A percentile compares a stretch with the other conserved stretches of the same genome.
Evolutionary conservation across 1,284 basidiomycete genomes (phyloP).

Genomic region (Dichomitus squalens): DNA sequence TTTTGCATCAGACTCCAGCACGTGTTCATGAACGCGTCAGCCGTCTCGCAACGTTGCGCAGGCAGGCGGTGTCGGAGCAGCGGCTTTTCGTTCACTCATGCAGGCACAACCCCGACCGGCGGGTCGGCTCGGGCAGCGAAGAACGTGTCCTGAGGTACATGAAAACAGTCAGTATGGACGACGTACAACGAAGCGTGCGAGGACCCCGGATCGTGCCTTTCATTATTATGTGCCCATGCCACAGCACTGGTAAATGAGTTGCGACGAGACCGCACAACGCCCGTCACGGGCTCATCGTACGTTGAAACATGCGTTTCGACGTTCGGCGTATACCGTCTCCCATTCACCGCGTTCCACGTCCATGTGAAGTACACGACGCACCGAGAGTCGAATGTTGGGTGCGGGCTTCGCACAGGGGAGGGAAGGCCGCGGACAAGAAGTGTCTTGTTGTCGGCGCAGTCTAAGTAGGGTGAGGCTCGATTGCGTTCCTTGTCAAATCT

Average conservation of each 20-base stretch:
- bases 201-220: conserved; percentile 19
- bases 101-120: conserved; percentile 4
- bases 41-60: conserved; percentile 11
- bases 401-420: conserved; percentile 6
- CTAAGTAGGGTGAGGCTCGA: conserved; percentile 11
- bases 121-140: conserved; percentile 1
- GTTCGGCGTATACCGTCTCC: conserved; percentile 14
- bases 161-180: conserved; percentile 15
- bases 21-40: conserved; percentile 12
- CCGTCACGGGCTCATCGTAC: conserved; percentile 12
- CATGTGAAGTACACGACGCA: conserved; percentile 23
- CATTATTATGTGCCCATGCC: conserved; percentile 7
- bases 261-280: conserved; percentile 19
- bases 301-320: conserved; percentile 16
- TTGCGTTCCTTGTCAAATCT: conserved; percentile 6
- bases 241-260: conserved; percentile 19
- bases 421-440: conserved; percentile 15
- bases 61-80: conserved; percentile 5
- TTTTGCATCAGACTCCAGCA: conserved; percentile 8
- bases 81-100: conserved; percentile 1
- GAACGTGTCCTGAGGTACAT: conserved; percentile 6
- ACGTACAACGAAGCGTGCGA: conserved; percentile 16
- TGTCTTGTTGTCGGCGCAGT: conserved; percentile 12
- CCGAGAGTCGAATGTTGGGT: conserved; percentile 8
- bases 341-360: conserved; percentile 17